Conservation (phyloP, 202 grass and related monocot species). For the Carex arenaria region DNA sequence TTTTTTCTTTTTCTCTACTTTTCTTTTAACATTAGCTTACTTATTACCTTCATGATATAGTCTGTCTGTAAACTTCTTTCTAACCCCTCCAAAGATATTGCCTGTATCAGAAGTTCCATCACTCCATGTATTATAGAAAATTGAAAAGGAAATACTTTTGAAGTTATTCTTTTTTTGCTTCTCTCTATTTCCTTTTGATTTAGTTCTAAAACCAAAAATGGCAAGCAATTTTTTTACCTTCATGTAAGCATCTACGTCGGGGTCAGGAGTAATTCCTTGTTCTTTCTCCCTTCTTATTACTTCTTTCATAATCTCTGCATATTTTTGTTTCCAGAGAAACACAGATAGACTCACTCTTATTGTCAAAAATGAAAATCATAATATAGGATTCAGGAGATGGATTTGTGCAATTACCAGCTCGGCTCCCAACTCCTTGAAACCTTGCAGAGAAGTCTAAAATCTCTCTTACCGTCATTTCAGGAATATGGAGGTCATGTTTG, state of each 20-base stretch:
- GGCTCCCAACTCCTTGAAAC: conserved; percentile 81
- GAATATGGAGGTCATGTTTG: conserved; percentile 71
- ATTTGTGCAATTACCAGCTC: conserved; percentile 36
- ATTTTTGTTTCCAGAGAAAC: conserved; percentile 11
- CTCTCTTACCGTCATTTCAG: conserved; percentile 89
- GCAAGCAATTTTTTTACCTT: conserved; percentile 36
- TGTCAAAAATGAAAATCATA: background rate
- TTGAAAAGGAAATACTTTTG: background rate
- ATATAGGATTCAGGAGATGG: background rate
- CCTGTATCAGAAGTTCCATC: conserved; percentile 29
- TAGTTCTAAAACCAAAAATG: background rate
- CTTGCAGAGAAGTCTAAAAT: conserved; percentile 80
- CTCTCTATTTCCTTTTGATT: too few species aligned
- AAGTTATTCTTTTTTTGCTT: too few species aligned
- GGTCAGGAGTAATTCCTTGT: conserved; percentile 60
- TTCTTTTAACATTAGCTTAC: background rate
- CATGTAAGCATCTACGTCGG: conserved; percentile 85
- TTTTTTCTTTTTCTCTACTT: background rate
- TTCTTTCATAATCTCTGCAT: conserved; percentile 63
- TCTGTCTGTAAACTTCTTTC: conserved; percentile 82
- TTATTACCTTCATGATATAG: conserved; percentile 85
- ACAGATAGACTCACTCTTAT: background rate
- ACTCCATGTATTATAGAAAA: background rate
- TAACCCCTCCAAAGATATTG: conserved; percentile 66
- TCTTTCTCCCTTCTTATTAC: conserved; percentile 69